A percentile compares a stretch with the other conserved stretches of the same genome.
Conservation (phyloP, 129 eudicot genomes). For the Ambrosia trifida region DNA sequence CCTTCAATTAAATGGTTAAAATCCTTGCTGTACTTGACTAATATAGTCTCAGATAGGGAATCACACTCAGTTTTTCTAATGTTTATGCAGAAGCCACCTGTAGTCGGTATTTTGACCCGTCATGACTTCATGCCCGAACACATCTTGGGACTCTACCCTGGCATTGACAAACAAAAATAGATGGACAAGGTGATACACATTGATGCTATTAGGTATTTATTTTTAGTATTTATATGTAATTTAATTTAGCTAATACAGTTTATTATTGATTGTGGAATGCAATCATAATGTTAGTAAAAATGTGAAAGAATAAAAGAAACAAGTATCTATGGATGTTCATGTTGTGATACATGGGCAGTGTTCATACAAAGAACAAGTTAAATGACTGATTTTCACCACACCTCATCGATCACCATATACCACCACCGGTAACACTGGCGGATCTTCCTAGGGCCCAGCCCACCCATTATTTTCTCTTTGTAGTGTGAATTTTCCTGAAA, state of each 20-base stretch:
- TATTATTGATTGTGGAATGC: constrained; percentile 32
- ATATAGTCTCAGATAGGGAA: not conserved
- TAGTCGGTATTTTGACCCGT: constrained; percentile 86
- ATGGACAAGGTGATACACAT: constrained; percentile 1
- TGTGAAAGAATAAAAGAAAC: constrained; percentile 22
- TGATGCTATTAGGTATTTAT: constrained; percentile 17
- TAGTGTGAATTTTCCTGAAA: too few relatives aligned
- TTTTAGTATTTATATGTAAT: constrained; percentile 11
- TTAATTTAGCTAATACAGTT: constrained; percentile 7
- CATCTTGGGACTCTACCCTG: constrained; percentile 84
- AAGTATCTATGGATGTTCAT: not conserved
- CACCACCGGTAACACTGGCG: too few relatives aligned
- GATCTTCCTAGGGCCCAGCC: too few relatives aligned
- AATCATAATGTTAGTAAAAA: constrained; percentile 19
- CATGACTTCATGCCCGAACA: constrained; percentile 96
- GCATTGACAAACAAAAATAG: constrained; percentile 45
- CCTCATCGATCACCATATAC: too few relatives aligned
- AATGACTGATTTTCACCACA: too few relatives aligned
- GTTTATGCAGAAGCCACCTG: constrained; percentile 66
- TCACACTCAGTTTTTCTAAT: not conserved
- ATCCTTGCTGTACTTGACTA: not conserved
- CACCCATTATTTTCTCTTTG: too few relatives aligned
- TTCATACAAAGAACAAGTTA: not conserved
- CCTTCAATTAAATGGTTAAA: not conserved
- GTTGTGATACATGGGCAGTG: not conserved